Conservation (phyloP, 768 basidiomycete genomes). For the Leccinum boreale region DNA sequence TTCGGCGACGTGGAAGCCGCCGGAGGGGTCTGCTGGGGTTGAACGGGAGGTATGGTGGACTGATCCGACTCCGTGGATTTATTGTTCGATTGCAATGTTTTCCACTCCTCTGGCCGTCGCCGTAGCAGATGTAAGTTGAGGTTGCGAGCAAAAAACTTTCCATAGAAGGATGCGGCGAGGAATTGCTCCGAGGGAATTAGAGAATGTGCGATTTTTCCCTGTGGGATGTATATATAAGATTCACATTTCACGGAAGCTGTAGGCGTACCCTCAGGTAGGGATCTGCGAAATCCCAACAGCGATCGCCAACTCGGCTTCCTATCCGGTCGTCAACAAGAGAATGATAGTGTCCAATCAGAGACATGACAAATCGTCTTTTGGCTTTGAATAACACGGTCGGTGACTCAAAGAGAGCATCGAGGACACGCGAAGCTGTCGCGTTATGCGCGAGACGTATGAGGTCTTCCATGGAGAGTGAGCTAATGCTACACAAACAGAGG, state of each 20-base stretch:
- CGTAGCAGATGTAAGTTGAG: slow-evolving; percentile 76
- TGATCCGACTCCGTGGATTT: slow-evolving; percentile 26
- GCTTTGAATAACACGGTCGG: slow-evolving; percentile 58
- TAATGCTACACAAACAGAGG: slow-evolving; percentile 43
- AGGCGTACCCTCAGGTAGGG: slow-evolving; percentile 79
- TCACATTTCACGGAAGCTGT: neutral
- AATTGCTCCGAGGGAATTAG: slow-evolving; percentile 67
- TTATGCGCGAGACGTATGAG: slow-evolving; percentile 58
- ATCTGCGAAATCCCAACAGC: slow-evolving; percentile 91
- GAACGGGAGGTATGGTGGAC: slow-evolving; percentile 13
- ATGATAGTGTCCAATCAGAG: slow-evolving; percentile 77
- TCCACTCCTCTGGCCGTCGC: slow-evolving; percentile 84
- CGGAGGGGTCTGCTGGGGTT: neutral
- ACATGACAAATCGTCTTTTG: slow-evolving; percentile 68
- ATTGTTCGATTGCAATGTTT: slow-evolving; percentile 53
- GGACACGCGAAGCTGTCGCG: slow-evolving; percentile 70
- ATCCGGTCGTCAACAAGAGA: slow-evolving; percentile 83
- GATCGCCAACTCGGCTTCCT: slow-evolving; percentile 86
- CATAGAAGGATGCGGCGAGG: slow-evolving; percentile 77
- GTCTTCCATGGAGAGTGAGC: slow-evolving; percentile 53
- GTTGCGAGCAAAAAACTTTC: slow-evolving; percentile 81
- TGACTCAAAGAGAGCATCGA: slow-evolving; percentile 75
- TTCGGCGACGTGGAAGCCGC: slow-evolving; percentile 24
- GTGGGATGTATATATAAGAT: slow-evolving; percentile 4
- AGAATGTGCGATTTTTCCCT: slow-evolving; percentile 92